Evolutionary conservation across 345 rosid species (phyloP), one percentile per base, ranked within the genome.

Genomic region (Citrus hindsii): DNA sequence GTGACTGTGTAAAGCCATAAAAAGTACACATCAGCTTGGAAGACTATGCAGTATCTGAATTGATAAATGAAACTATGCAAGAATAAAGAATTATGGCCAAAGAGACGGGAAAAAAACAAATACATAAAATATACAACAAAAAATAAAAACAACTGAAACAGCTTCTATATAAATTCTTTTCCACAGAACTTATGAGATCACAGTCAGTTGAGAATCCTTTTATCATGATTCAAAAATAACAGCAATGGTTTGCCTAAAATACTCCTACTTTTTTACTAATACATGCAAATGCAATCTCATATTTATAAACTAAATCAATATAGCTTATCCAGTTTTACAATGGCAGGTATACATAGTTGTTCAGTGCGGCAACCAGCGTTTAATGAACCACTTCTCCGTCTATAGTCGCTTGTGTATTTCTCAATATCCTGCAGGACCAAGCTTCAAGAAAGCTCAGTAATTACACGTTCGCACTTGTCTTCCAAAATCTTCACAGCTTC

Each of bases 401-500:
- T 32, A 1, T 22, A 25, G 30, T 75, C 16, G 33, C 14, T 19
- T 56, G 58, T 21, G 22, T 12, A 19, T 72, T 56, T 56, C 32
- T 56, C 14, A n/a, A 65, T n/a, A 48, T 48, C 32, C 61, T 22
- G 37, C 25, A 4, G 7, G 79, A 19, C 24, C 59, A 74, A 74
- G 68, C 33, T 22, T 93, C 88, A 94, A 22, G 98, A 93, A 79
- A 91, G 93, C 63, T 89, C 94, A 13, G 88, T 70, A 48, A 93
- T 86, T 48, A 90, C 89, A n/a, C 88, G 87, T 76, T 91, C 92
- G 6, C 95, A 93, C 74, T 95, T 95, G 55, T 87, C 90, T 86
- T 95, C 98, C 84, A 95, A 85, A 77, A 92, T 87, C 88, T 91
- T 93, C 85, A 93, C 97, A 16, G 99, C 98, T 86, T 95, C 98